Evolutionary conservation across 768 basidiomycete genomes (phyloP), one percentile per base, ranked within the genome.

Genomic region (Boletus insuetus): DNA sequence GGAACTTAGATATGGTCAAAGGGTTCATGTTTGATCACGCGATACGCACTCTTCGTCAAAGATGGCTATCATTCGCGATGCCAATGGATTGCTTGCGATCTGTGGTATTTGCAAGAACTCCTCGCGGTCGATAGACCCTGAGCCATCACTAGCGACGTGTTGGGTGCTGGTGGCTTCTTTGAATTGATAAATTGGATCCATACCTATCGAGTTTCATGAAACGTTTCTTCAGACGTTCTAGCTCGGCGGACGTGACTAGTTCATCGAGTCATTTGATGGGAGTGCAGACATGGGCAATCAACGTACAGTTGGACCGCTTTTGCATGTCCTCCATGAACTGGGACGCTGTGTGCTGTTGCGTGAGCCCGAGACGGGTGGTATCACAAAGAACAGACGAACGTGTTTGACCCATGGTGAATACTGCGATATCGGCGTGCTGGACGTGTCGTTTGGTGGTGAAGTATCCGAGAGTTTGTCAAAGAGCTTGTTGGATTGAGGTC

Each of bases 131-230:
- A 99, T 96, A 20, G 95, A 94, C 58, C 97, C 97, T 31, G 92
- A 95, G 47, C 94, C 94, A 75, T 99, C 94, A 65, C 94, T 94
- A 52, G 49, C 19, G 31, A 19, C 22, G 40, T 42, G 49, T 53
- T 39, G 40, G 49, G 5, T 12, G 5, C 4, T 6, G 19, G 49
- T 24, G 50, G 39, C n/a, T 39, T 10, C 17, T 16, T 29, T 9
- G 26, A 29, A 29, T 29, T n/a, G 45, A 29, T 20, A 51, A n/a
- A 47, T 13, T 31, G 42, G 44, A 46, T 41, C 9, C 75, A 55
- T 61, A 87, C 91, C 88, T 91, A 73, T 99, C 97, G 63, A 99
- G 87, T 76, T 99, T 99, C 94, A 98, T 98, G 74, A 99, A 98
- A 51, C 97, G 87, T 72, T 98, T 98, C 83, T 97, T 97, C 64